Evolutionary conservation across 2,329 filamentous ascomycete genomes (phyloP).

Genomic region (Nemania sp.): DNA sequence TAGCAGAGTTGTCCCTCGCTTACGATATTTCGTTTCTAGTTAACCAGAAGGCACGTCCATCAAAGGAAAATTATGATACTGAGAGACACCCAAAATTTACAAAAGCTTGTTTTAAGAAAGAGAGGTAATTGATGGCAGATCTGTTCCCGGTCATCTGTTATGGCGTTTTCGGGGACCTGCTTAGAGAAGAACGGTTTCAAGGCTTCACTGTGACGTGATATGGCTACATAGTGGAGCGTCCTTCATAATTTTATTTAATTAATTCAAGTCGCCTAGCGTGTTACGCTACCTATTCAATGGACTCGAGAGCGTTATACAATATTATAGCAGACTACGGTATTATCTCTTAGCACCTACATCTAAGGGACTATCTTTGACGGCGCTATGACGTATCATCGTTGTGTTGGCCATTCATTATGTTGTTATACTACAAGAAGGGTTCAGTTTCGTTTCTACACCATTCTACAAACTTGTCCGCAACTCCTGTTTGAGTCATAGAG

Average conservation of each 20-base stretch:
- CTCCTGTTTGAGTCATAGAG: not conserved
- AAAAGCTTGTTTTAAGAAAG: not conserved
- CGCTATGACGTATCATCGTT: not conserved
- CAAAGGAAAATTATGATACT: conserved; percentile 39
- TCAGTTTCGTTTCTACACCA: not conserved
- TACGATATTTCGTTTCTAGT: conserved; percentile 1
- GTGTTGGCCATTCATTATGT: not conserved
- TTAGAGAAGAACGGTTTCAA: not conserved
- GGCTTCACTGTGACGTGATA: not conserved
- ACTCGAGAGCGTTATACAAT: too few relatives aligned
- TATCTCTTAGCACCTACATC: not conserved
- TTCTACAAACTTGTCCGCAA: not conserved
- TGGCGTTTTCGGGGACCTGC: too few relatives aligned
- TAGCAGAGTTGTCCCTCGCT: conserved; percentile 14
- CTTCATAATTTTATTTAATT: too few relatives aligned
- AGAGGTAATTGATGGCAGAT: not conserved
- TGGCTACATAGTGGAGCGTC: not conserved
- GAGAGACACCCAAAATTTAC: not conserved
- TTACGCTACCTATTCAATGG: too few relatives aligned
- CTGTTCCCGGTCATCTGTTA: not conserved
- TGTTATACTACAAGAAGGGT: not conserved
- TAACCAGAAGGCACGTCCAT: not conserved
- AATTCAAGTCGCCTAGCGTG: too few relatives aligned
- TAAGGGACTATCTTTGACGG: not conserved
- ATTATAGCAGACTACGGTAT: too few relatives aligned